phyloP scores from a whole-genome alignment of 2,329 filamentous ascomycete species.

The Tympanopsis confertula region DNA sequence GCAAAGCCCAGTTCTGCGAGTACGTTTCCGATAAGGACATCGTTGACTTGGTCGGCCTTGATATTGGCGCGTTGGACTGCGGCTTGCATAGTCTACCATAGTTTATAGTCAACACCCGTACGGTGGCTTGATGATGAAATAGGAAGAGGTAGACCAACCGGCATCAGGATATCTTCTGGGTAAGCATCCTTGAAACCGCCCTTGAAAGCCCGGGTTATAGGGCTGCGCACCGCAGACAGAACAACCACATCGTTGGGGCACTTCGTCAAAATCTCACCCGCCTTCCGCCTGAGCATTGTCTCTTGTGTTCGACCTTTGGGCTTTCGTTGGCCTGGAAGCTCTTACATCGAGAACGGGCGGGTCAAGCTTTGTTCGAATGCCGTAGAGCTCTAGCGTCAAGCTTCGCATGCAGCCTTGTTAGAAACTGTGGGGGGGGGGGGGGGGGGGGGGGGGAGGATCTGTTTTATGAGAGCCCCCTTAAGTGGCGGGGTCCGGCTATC shows the following conservation, averaged over 20 bases:
- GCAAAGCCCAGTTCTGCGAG: constrained; percentile 54
- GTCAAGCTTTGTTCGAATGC: too few relatives aligned
- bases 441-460: too few relatives aligned
- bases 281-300: too few relatives aligned
- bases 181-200: constrained; percentile 55
- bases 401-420: too few relatives aligned
- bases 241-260: constrained; percentile 53
- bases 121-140: constrained; percentile 2
- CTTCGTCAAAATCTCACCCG: constrained; percentile 41
- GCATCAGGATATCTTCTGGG: constrained; percentile 53
- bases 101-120: too few relatives aligned
- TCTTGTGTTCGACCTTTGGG: too few relatives aligned
- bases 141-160: constrained; percentile 12
- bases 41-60: constrained; percentile 45
- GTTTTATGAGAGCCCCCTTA: too few relatives aligned
- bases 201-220: constrained; percentile 54
- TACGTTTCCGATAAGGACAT: constrained; percentile 54
- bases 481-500: too few relatives aligned
- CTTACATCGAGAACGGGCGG: too few relatives aligned
- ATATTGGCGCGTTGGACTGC: constrained; percentile 50
- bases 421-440: too few relatives aligned
- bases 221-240: constrained; percentile 54
- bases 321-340: too few relatives aligned
- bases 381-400: too few relatives aligned
- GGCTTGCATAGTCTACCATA: constrained; percentile 20